phyloP scores from a whole-genome alignment of 2,329 filamentous ascomycete species.

The Penicillium crustosum region DNA sequence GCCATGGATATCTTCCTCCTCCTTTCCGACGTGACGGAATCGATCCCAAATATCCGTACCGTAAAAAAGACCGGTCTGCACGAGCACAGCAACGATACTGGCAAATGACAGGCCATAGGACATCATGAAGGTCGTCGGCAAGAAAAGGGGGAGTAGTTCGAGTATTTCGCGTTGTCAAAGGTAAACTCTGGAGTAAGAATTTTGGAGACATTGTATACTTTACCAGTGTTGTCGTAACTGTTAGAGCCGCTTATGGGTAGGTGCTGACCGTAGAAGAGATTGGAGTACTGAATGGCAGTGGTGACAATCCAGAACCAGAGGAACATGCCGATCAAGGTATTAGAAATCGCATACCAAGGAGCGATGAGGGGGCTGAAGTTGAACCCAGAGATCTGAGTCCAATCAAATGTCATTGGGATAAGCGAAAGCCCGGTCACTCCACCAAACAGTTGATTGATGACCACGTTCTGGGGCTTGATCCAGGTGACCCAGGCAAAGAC shows the following conservation, averaged over 20 bases:
- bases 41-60: slow-evolving; percentile 65
- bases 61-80: slow-evolving; percentile 67
- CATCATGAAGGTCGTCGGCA: slow-evolving; percentile 70
- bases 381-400: slow-evolving; percentile 70
- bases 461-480: slow-evolving; percentile 66
- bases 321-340: slow-evolving; percentile 67
- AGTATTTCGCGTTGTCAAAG: slow-evolving; percentile 63
- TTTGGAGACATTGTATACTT: slow-evolving; percentile 62
- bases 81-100: slow-evolving; percentile 66
- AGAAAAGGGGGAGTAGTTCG: slow-evolving; percentile 61
- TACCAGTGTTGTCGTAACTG: slow-evolving; percentile 70
- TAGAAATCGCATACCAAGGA: slow-evolving; percentile 72
- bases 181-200: slow-evolving; percentile 63
- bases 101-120: slow-evolving; percentile 72
- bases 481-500: slow-evolving; percentile 71
- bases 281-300: slow-evolving; percentile 63
- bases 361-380: slow-evolving; percentile 67
- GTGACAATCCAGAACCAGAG: slow-evolving; percentile 64
- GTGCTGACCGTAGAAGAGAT: slow-evolving; percentile 63
- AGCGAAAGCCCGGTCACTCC: slow-evolving; percentile 21
- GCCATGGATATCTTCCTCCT: slow-evolving; percentile 55
- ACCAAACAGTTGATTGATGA: slow-evolving; percentile 61
- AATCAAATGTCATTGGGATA: slow-evolving; percentile 59
- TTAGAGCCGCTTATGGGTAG: slow-evolving; percentile 68
- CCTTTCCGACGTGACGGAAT: slow-evolving; percentile 58